Conservation (phyloP, 2,329 filamentous ascomycete species). For the Monilinia laxa region DNA sequence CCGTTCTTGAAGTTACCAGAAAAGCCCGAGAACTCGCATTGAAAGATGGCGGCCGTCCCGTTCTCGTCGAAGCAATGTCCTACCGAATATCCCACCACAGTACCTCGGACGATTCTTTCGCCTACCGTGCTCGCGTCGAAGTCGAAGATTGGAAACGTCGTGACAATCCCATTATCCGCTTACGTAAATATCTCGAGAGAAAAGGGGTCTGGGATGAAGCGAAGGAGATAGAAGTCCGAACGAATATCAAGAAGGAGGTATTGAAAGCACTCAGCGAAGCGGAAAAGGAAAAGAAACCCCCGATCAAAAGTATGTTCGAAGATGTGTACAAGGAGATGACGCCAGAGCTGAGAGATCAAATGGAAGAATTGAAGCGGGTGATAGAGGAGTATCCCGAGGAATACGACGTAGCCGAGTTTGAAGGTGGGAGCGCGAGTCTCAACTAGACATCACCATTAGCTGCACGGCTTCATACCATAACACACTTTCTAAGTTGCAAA, state of each 20-base stretch:
- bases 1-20: constrained; percentile 76
- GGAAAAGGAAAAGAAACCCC: constrained; percentile 77
- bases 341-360: constrained; percentile 74
- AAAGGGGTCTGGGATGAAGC: constrained; percentile 81
- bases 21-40: constrained; percentile 69
- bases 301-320: constrained; percentile 71
- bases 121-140: constrained; percentile 88
- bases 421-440: constrained; percentile 57
- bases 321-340: constrained; percentile 90
- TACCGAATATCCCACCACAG: constrained; percentile 98
- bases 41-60: constrained; percentile 48
- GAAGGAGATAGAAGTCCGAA: constrained; percentile 71
- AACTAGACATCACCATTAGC: not conserved
- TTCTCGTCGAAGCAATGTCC: constrained; percentile 93
- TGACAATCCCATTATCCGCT: constrained; percentile 81
- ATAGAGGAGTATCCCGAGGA: constrained; percentile 86
- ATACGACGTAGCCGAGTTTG: constrained; percentile 78
- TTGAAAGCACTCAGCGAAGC: constrained; percentile 81
- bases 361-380: constrained; percentile 70
- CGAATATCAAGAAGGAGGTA: constrained; percentile 68
- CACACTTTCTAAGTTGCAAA: too few relatives aligned
- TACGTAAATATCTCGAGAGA: constrained; percentile 88
- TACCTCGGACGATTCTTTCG: constrained; percentile 94
- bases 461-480: too few relatives aligned
- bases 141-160: constrained; percentile 92